phyloP scores from a whole-genome alignment of 495 filamentous ascomycete genomes.

The Letharia lupina region DNA sequence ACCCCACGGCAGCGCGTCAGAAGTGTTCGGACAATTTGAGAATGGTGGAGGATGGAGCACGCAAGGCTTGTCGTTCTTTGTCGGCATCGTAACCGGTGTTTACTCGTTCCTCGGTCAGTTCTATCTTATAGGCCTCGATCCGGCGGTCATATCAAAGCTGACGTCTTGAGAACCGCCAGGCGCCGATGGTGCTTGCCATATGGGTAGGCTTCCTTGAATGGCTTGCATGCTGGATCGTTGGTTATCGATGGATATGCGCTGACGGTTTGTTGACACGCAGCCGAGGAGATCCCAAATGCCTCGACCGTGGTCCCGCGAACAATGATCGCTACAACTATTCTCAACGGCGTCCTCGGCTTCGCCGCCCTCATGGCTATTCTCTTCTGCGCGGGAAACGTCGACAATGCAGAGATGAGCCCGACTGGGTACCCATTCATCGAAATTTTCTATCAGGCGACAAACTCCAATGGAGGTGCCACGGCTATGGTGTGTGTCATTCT shows the following conservation, averaged over 20 bases:
- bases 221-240: background rate
- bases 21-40: conserved; percentile 31
- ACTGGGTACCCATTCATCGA: conserved; percentile 34
- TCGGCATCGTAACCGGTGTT: conserved; percentile 34
- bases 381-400: conserved; percentile 28
- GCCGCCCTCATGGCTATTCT: conserved; percentile 24
- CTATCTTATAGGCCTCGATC: background rate
- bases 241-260: conserved; percentile 11
- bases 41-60: conserved; percentile 33
- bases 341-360: conserved; percentile 30
- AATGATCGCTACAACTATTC: conserved; percentile 28
- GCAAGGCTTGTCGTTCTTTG: conserved; percentile 30
- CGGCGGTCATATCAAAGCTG: background rate
- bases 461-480: conserved; percentile 28
- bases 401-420: conserved; percentile 24
- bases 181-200: conserved; percentile 5
- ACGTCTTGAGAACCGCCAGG: background rate
- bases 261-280: conserved; percentile 20
- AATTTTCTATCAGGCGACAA: conserved; percentile 28
- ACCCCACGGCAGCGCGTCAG: conserved; percentile 27
- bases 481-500: conserved; percentile 18
- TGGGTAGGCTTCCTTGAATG: background rate
- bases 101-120: conserved; percentile 31
- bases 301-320: conserved; percentile 26
- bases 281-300: conserved; percentile 31